Percentiles rank a stretch among this genome's conserved stretches.
These are phyloP conservation scores for Suhomyces pyralidae DNA, from an alignment of 805 yeast species.

Conservation along the genomic window DNA sequence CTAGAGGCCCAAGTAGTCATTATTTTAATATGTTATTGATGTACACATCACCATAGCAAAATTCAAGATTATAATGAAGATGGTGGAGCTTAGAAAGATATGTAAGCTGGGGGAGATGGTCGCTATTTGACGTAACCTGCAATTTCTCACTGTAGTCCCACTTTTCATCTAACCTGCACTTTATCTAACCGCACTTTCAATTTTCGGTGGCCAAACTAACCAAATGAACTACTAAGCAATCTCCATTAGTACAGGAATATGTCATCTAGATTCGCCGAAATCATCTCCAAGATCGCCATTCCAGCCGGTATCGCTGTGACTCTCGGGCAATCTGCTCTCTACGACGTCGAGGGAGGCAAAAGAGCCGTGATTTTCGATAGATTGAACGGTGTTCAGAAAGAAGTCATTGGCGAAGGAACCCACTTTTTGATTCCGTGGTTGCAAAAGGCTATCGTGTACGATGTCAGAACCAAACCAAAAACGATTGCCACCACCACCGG, in stretches of 20 bases:
- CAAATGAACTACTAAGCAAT: too few relatives aligned
- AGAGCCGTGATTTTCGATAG: conserved; percentile 96
- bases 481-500: conserved; percentile 94
- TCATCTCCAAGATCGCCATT: conserved; percentile 51
- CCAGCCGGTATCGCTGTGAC: conserved; percentile 70
- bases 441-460: conserved; percentile 85
- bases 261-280: conserved; percentile 37
- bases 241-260: conserved; percentile 15
- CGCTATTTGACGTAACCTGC: too few relatives aligned
- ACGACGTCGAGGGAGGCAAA: conserved; percentile 94
- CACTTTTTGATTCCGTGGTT: conserved; percentile 96
- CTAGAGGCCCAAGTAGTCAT: too few relatives aligned
- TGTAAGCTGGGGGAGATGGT: too few relatives aligned
- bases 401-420: conserved; percentile 95
- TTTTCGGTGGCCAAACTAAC: too few relatives aligned
- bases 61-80: too few relatives aligned
- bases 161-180: too few relatives aligned
- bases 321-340: conserved; percentile 78
- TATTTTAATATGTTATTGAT: too few relatives aligned
- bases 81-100: too few relatives aligned
- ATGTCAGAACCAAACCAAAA: conserved; percentile 93
- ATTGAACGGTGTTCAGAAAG: conserved; percentile 78
- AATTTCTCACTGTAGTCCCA: too few relatives aligned
- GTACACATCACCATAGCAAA: too few relatives aligned
- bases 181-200: too few relatives aligned